phyloP scores from a whole-genome alignment of 345 rosid genomes.

The Eucalyptus pauciflora region DNA sequence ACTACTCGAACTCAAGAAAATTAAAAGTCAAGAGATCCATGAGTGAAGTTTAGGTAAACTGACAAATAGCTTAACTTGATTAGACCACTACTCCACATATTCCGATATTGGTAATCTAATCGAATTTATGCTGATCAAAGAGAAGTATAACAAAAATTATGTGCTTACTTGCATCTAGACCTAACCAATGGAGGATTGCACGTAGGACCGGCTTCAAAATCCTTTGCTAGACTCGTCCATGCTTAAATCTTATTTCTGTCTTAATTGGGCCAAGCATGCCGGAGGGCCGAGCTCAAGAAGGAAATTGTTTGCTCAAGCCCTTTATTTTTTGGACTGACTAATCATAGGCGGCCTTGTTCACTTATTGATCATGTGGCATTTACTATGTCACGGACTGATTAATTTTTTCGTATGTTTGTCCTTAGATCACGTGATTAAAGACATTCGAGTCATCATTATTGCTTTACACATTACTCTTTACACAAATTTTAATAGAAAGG shows the following conservation, averaged over 20 bases:
- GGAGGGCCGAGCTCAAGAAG: neutral
- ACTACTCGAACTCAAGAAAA: neutral
- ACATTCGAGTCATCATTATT: neutral
- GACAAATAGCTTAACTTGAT: neutral
- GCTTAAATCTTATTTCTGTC: neutral
- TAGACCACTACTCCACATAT: neutral
- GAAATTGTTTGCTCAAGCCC: neutral
- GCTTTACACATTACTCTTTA: neutral
- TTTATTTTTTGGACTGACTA: neutral
- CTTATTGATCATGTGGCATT: neutral
- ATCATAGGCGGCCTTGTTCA: neutral
- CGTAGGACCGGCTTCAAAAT: neutral
- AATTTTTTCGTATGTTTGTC: neutral
- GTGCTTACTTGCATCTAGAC: neutral
- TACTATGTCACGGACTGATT: neutral
- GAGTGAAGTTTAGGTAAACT: neutral
- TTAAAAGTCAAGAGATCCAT: neutral
- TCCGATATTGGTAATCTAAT: neutral
- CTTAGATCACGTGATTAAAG: neutral
- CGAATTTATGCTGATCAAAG: neutral
- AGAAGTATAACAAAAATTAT: neutral
- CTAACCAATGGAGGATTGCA: neutral
- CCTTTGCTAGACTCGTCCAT: neutral
- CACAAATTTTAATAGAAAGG: neutral
- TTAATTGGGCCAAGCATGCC: neutral